Evolutionary conservation across 768 basidiomycete genomes (phyloP), one percentile per base, ranked within the genome.

Genomic region (Tephrocybe sp.): DNA sequence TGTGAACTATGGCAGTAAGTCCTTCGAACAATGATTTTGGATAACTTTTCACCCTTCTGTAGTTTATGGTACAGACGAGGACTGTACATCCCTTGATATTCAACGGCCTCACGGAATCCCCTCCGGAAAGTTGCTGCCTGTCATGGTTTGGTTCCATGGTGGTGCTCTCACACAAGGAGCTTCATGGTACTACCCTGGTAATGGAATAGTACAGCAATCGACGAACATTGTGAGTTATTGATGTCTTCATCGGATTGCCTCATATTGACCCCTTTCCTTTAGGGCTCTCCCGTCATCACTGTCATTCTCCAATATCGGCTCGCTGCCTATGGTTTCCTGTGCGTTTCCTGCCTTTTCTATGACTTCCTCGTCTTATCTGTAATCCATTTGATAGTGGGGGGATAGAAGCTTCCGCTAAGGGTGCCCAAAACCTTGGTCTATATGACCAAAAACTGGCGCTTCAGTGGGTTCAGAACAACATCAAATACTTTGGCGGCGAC

Each of bases 391-490:
- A n/a, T 25, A 57, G 53, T 15, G 58, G 58, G 12, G 58, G 58
- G 13, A 46, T 27, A 1, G 55, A 59, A 66, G 78, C 78, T 15
- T 64, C 60, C 5, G 52, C 62, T 12, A 63, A 64, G 4, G 66
- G 65, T 9, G 69, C 70, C 1, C 64, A 77, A 8, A 79, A 79
- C 54, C 65, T 80, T 24, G 79, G 69, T 1, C 63, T 81, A 18
- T 68, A 65, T 25, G 79, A 82, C 53, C 71, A 77, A 55, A 55
- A 71, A 13, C 51, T 68, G 25, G 79, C 77, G 1, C 58, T 80
- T 9, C 54, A 70, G 53, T 82, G 78, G 86, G 75, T 87, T 0
- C 80, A 86, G 55, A 62, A 71, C 19, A 79, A 87, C 55, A 84
- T 87, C 36, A 68, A 55, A 13, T 61, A 63, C 0, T 88, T 87